Conservation (phyloP, 164 flowering plant species). For the Tinospora cordifolia region DNA sequence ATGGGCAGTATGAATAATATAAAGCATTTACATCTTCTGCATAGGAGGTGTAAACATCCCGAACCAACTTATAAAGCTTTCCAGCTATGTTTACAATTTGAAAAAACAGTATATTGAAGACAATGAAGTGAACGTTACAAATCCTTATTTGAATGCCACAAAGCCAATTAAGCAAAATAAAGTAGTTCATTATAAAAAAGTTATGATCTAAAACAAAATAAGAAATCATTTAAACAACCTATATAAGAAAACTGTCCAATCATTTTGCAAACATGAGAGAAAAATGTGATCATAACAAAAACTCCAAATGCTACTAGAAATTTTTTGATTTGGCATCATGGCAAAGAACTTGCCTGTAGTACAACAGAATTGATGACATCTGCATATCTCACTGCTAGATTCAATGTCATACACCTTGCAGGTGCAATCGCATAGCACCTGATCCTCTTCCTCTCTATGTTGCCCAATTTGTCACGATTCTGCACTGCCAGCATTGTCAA, state of each 20-base stretch:
- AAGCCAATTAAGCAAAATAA: neutral
- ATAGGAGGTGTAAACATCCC: too few relatives aligned
- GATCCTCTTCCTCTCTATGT: conserved; percentile 48
- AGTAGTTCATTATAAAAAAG: neutral
- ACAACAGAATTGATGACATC: conserved; percentile 67
- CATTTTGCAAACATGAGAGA: neutral
- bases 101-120: too few relatives aligned
- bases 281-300: neutral
- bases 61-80: too few relatives aligned
- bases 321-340: neutral
- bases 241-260: neutral
- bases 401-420: conserved; percentile 57
- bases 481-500: conserved; percentile 49
- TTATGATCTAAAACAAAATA: neutral
- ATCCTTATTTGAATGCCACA: neutral
- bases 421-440: conserved; percentile 67
- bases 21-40: too few relatives aligned
- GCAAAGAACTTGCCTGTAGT: conserved; percentile 44
- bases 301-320: neutral
- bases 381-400: conserved; percentile 74
- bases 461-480: conserved; percentile 44
- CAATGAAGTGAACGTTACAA: too few relatives aligned
- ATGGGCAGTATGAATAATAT: too few relatives aligned
- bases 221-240: neutral
- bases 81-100: too few relatives aligned